Evolutionary conservation across 2,329 filamentous ascomycete species (phyloP), one percentile per base, ranked within the genome.

Genomic region (Dryadomyces quercivorus): DNA sequence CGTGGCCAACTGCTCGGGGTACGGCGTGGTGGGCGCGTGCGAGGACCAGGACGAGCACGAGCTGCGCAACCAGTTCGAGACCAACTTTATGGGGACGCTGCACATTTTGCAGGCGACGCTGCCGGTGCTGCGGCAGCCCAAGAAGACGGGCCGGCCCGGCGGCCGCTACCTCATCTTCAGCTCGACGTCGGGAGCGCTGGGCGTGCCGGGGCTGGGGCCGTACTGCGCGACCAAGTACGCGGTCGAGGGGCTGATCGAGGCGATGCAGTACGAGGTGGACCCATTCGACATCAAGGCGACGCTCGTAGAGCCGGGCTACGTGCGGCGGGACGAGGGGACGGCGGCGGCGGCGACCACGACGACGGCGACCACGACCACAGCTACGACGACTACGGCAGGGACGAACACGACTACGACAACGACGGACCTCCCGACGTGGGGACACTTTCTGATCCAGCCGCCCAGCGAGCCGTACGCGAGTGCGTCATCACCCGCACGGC

Each of bases 221-320:
- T 97, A 95, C 65, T 97, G 92, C 68, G 93, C 93, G 1, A 95
- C 90, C 16, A 98, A 97, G 67, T 97, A 96, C 69, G 93, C 93
- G 0, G 89, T 95, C 4, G 93, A 98, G 66, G 93, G 92, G 0
- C 74, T 98, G 53, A 90, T 97, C 61, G 93, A 98, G 69, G 91
- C 88, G 16, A 92, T 98, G 87, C 77, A 96, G 16, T 97, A 97
- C 69, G 93, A 98, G 67, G 85, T 95, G 42, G 91, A 96, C 60
- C 69, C 74, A 0, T 96, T 95, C 70, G 92, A 93, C 65, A 86
- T 97, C 68, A 95, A 94, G 69, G 88, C 88, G 0, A 96, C 92
- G 2, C 77, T 98, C 6, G 91, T 97, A 0, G 89, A 96, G 64
- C 91, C 92, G 1, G 91, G 91, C 0, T 80, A 96, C 60, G 86